Evolutionary conservation across 768 basidiomycete species (phyloP), one percentile per base, ranked within the genome.

Genomic region (Leccinum truebloodii): DNA sequence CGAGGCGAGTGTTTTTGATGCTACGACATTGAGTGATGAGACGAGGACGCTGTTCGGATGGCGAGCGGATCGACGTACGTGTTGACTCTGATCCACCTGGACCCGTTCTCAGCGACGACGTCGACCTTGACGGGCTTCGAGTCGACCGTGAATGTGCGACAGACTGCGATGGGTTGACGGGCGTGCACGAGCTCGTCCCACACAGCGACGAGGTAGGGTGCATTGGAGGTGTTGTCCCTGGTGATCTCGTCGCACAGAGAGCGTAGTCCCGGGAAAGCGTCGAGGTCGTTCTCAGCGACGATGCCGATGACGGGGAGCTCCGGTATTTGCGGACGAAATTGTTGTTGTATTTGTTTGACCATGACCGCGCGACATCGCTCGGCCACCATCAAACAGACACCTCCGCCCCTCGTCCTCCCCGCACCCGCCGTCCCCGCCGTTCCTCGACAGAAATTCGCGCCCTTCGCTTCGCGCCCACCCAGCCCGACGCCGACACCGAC

Each of bases 21-120:
- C 92, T 94, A 65, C 28, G 16, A 37, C 41, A 7, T n/a, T 7
- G 28, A 4, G 4, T 6, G 57, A 28, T 52, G 6, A 54, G 46
- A 59, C 44, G 54, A 48, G 57, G 46, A 18, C 3, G 9, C 28
- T 26, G 24, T 1, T 32, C 30, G 30, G 8, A n/a, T 6, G 7
- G 30, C 18, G 18, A 18, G 28, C 3, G 2, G 18, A 52, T n/a
- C 4, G 30, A 93, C 93, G 93, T 94, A 93, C 93, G 93, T 94
- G 74, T 94, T 95, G 39, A 95, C 83, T 65, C 92, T 83, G 44
- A 92, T 86, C 94, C 94, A 96, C 3, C 78, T 76, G 24, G 81
- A 76, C 1, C 94, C 93, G 48, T 86, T 83, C 22, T 90, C 85
- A 2, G 87, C 87, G 14, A 94, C 86, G 14, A 95, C 79, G 67